Evolutionary conservation across 2,329 filamentous ascomycete genomes (phyloP).

Genomic region (Diaporthe helianthi): DNA sequence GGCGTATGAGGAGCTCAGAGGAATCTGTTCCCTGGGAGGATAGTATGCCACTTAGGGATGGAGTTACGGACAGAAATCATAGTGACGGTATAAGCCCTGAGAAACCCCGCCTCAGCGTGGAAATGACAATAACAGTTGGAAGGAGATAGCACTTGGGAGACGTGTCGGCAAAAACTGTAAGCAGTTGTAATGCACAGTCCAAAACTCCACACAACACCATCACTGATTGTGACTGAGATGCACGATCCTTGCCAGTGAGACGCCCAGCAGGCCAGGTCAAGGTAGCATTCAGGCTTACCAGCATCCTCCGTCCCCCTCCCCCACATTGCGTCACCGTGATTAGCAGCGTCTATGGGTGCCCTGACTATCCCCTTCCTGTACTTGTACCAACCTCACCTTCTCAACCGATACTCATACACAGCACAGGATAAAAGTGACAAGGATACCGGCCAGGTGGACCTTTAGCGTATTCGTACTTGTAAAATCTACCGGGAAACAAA

Average conservation of each 20-base stretch:
- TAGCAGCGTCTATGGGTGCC: slow-evolving; percentile 5
- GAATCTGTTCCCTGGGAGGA: no score
- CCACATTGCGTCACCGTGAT: slow-evolving; percentile 32
- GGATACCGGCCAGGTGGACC: not conserved
- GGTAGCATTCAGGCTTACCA: slow-evolving; percentile 8
- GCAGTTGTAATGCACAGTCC: not conserved
- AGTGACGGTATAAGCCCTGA: slow-evolving; percentile 48
- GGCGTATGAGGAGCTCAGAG: no score
- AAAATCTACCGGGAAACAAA: slow-evolving; percentile 29
- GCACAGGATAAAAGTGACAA: not conserved
- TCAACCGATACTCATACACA: not conserved
- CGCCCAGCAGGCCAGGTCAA: not conserved
- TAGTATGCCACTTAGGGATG: no score
- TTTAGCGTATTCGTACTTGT: not conserved
- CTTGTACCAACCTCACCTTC: not conserved
- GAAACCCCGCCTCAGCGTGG: slow-evolving; percentile 55
- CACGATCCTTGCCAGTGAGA: not conserved
- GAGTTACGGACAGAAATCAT: not conserved
- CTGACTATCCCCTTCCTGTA: slow-evolving; percentile 17
- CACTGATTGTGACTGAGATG: not conserved
- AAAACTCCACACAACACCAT: not conserved
- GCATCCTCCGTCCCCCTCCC: not conserved
- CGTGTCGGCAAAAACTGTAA: not conserved
- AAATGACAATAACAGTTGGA: not conserved
- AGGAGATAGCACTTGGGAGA: not conserved